Base-by-base conservation (phyloP, 305 asterid genomes). In the Coffea humblotiana region DNA sequence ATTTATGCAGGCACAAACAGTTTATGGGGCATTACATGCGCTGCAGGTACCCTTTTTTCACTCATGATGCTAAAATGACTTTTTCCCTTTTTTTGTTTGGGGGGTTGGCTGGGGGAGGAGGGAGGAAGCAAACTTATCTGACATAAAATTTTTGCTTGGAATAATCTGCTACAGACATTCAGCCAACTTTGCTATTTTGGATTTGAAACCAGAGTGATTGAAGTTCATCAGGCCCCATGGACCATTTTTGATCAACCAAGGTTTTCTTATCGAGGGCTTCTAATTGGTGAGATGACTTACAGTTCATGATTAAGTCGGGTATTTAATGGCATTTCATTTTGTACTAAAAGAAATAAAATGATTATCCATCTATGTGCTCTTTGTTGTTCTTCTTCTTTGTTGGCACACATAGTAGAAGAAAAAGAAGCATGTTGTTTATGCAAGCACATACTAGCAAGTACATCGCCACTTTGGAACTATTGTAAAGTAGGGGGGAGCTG, bases 11-110 rank as follows among this genome's bases (percentile, higher is more conserved):
- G 98, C 98, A 79, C 85, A 83, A 71, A 92, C 98, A 71, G 89
- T 96, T 66, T 94, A 96, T 73, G 99, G 99, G 76, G 99, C 98
- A 76, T 82, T 96, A 78, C 99, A 96, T 81, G 99, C 90, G 76
- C 86, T 96, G 78, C 92, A 96, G 98, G 99, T 96, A 74, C 71
- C 84, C 32, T 72, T 49, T 73, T 80, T 69, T 82, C n/a, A 45
- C 70, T 71, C 52, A 64, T 76, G 76, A 78, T 56, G 51, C 82
- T 77, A 61, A 12, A 35, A 49, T 32, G 48, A 15, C 14, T 12
- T 35, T 72, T 3, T 70, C 45, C 64, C 37, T 71, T 48, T 27
- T 51, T 23, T 79, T 40, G 4, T 40, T 40, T 40, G 43, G 43
- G 43, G 43, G 0, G 43, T 40, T 40, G 43, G 43, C 4, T 0